Evolutionary conservation across 371 early-diverging fungal genomes (phyloP), one percentile per base, ranked within the genome.

Genomic region (Fennellomyces sp.): DNA sequence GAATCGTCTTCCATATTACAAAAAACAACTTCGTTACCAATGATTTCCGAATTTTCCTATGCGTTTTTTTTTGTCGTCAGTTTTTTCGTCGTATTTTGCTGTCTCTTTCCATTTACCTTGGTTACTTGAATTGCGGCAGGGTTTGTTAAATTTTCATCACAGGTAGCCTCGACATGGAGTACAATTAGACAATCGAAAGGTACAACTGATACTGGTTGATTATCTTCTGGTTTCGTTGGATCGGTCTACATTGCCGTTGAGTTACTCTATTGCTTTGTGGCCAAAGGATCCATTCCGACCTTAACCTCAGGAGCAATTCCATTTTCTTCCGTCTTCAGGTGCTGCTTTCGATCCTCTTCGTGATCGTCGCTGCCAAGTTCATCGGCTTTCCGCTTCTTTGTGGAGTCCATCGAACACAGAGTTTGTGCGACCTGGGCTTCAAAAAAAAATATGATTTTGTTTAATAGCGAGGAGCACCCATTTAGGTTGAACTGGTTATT

Each of bases 111-210:
- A 21, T 42, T 59, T 76, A 81, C 84, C 64, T 80, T 80, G 21
- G 88, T 84, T 1, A 91, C 89, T 59, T 86, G 84, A 35, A 84
- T 69, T 13, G 82, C 83, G 26, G 79, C 74, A 12, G 88, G 86
- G 63, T 77, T 81, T 33, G 86, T 85, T 25, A 83, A 79, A 61
- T 85, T 86, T 56, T 90, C 91, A 66, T 90, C 90, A 61, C 88
- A 87, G 17, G 90, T 91, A 4, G 88, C 84, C 68, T 89, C 89
- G 36, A 88, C 69, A 64, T 89, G 83, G 17, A 90, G 68, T 29
- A 88, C 76, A 48, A 91, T 80, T 21, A 87, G 75, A 42, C 82
- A 82, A 59, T 89, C 86, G 70, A 80, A 80, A 35, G 81, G 81
- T 33, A 80, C 58, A 8, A 59, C 58, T 5, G 80, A 73, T 15